A percentile compares a stretch with the other conserved stretches of the same genome.
These are phyloP conservation scores for Kluyveromyces sp. DNA, from an alignment of 1,139 yeast species.

Conservation along the genomic window DNA sequence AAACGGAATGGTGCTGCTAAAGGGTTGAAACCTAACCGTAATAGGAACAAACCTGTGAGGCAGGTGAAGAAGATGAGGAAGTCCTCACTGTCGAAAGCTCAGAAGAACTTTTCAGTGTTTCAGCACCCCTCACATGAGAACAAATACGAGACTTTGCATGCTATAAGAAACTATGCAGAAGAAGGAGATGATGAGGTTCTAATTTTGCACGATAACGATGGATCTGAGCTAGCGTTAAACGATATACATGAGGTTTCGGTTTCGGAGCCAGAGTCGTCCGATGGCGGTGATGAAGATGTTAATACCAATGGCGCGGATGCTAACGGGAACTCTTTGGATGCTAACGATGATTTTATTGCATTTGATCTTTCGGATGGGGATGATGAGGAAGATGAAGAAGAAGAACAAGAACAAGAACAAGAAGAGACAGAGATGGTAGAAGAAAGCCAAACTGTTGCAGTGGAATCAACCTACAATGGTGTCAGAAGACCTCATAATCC, in stretches of 20 bases:
- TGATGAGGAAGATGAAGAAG: slow-evolving; percentile 21
- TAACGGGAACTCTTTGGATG: slow-evolving; percentile 35
- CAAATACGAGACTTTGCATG: slow-evolving; percentile 23
- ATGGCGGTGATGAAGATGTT: slow-evolving; percentile 4
- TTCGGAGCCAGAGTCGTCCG: slow-evolving; percentile 8
- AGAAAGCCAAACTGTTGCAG: slow-evolving; percentile 27
- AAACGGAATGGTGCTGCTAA: background rate
- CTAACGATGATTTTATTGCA: slow-evolving; percentile 37
- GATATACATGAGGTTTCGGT: slow-evolving; percentile 5
- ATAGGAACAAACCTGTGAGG: slow-evolving; percentile 7
- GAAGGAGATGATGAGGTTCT: slow-evolving; percentile 15
- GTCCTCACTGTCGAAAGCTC: slow-evolving; percentile 27
- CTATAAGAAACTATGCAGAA: slow-evolving; percentile 14
- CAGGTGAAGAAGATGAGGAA: slow-evolving; percentile 23
- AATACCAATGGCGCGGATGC: slow-evolving; percentile 11
- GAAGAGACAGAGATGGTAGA: slow-evolving; percentile 20
- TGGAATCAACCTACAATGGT: slow-evolving; percentile 13
- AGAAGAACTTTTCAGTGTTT: slow-evolving; percentile 26
- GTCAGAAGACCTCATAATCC: slow-evolving; percentile 27
- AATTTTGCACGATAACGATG: slow-evolving; percentile 12
- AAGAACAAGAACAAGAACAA: slow-evolving; percentile 17
- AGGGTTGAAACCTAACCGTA: slow-evolving; percentile 1
- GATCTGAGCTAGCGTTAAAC: slow-evolving; percentile 2
- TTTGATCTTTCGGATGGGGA: slow-evolving; percentile 30
- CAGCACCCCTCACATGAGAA: slow-evolving; percentile 23